phyloP scores from a whole-genome alignment of 495 filamentous ascomycete genomes.

The Oidiodendron maius region DNA sequence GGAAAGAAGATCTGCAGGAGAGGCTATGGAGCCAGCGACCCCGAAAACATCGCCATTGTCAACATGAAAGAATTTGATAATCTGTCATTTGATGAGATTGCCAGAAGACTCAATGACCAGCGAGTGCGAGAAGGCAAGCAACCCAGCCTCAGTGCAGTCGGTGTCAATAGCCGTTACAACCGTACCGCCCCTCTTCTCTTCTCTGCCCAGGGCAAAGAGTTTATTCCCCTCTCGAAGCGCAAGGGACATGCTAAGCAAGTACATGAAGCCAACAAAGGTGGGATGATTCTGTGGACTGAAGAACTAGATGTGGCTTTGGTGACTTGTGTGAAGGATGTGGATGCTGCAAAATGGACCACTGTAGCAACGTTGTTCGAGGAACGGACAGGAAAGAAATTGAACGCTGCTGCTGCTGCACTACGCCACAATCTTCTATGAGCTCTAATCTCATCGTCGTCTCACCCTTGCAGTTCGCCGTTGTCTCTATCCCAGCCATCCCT shows the following conservation, averaged over 20 bases:
- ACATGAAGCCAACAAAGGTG: neutral
- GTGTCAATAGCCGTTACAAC: constrained; percentile 16
- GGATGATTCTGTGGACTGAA: constrained; percentile 4
- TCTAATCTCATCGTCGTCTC: too few relatives aligned
- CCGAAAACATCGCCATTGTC: constrained; percentile 22
- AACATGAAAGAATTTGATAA: constrained; percentile 12
- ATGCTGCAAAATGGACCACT: constrained; percentile 7
- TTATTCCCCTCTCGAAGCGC: constrained; percentile 9
- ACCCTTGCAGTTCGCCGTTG: too few relatives aligned
- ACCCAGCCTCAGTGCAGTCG: constrained; percentile 7
- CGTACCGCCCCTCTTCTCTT: constrained; percentile 20
- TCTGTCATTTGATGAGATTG: constrained; percentile 10
- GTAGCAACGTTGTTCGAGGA: constrained; percentile 10
- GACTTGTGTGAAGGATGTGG: constrained; percentile 1
- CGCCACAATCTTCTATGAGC: constrained; percentile 6
- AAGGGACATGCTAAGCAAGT: neutral
- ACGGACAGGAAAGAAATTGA: constrained; percentile 7
- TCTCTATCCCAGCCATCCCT: too few relatives aligned
- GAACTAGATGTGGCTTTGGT: constrained; percentile 13
- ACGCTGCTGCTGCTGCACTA: neutral
- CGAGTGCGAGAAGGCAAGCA: constrained; percentile 7
- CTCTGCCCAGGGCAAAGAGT: constrained; percentile 10
- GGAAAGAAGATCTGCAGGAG: constrained; percentile 8
- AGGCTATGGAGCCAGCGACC: constrained; percentile 20
- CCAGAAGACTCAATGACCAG: constrained; percentile 9